phyloP scores from a whole-genome alignment of 768 basidiomycete species.

The Agrocybe pediades region DNA sequence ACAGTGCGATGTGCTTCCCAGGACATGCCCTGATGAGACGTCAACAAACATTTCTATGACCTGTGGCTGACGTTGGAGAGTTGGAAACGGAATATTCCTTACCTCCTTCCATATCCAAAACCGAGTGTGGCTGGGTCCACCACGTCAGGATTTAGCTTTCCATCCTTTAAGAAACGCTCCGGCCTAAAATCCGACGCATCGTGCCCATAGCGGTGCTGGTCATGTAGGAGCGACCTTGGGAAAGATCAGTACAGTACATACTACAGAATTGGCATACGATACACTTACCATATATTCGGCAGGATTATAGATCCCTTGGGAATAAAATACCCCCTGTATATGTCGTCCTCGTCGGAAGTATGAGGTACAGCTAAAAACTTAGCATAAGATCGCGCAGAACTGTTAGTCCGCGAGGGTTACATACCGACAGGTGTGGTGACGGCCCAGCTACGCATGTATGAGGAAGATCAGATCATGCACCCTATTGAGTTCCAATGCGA shows the following conservation, averaged over 20 bases:
- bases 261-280: too few species aligned
- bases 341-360: constrained; percentile 10
- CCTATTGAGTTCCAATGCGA: neutral
- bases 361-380: constrained; percentile 11
- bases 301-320: constrained; percentile 10
- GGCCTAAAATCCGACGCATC: neutral
- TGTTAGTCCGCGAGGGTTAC: neutral
- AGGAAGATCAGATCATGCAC: neutral
- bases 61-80: too few species aligned
- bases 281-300: neutral
- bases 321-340: constrained; percentile 18
- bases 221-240: neutral
- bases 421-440: neutral
- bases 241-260: too few species aligned
- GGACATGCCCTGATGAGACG: neutral
- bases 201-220: neutral
- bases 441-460: neutral
- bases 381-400: neutral
- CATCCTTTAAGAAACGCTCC: neutral
- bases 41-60: too few species aligned
- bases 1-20: neutral
- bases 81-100: neutral
- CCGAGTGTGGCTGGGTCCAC: neutral
- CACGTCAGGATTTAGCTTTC: neutral
- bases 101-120: neutral